Percentiles rank a stretch among this genome's conserved stretches.
These are phyloP conservation scores for Stephania cephalantha DNA, from an alignment of 164 flowering plant genomes.

Conservation along the genomic window DNA sequence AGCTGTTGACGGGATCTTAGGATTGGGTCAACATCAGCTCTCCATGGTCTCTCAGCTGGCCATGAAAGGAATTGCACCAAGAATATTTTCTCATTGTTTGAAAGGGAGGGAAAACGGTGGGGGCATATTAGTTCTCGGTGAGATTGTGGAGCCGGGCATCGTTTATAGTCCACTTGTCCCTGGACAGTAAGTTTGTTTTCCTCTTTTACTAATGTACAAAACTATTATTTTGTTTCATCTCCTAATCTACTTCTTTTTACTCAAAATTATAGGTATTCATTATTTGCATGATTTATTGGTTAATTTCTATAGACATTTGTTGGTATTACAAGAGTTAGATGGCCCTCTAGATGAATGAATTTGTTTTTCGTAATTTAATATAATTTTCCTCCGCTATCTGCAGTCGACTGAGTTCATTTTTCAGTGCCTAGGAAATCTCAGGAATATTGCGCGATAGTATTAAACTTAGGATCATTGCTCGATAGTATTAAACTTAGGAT, in stretches of 20 bases:
- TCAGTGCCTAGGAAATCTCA: too few species aligned
- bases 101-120: conserved; percentile 71
- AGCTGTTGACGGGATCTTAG: conserved; percentile 96
- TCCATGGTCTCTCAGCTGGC: conserved; percentile 84
- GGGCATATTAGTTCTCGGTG: conserved; percentile 91
- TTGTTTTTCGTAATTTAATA: too few species aligned
- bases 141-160: conserved; percentile 73
- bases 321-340: background rate
- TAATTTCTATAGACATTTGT: background rate
- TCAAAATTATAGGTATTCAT: background rate
- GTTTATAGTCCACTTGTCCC: conserved; percentile 87
- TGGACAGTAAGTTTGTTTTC: conserved; percentile 51
- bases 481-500: too few species aligned
- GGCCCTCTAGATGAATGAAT: background rate
- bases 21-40: conserved; percentile 78
- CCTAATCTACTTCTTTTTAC: background rate
- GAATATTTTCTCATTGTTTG: conserved; percentile 87
- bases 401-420: too few species aligned
- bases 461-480: too few species aligned
- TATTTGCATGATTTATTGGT: background rate
- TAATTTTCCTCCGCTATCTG: too few species aligned
- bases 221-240: background rate
- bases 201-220: background rate
- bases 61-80: conserved; percentile 67
- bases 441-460: too few species aligned